Percentiles rank a stretch among this genome's conserved stretches.
These are phyloP conservation scores for Hysterangium stoloniferum DNA, from an alignment of 768 basidiomycete species.

Conservation along the genomic window DNA sequence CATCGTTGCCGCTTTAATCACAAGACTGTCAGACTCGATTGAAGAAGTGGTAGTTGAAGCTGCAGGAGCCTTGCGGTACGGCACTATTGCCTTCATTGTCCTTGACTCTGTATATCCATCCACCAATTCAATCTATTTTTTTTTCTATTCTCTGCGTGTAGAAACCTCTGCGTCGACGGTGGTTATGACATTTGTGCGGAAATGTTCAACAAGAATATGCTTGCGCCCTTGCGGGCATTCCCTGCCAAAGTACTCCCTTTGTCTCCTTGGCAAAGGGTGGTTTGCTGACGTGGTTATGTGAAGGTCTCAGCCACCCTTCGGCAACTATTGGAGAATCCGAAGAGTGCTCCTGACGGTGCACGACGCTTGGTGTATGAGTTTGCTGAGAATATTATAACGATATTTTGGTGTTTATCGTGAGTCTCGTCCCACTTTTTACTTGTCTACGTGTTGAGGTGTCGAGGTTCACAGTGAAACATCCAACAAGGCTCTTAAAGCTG, in stretches of 20 bases:
- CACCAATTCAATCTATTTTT: background rate
- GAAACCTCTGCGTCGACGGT: slow-evolving; percentile 91
- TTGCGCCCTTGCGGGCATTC: slow-evolving; percentile 67
- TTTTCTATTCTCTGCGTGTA: slow-evolving; percentile 24
- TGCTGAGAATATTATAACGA: slow-evolving; percentile 88
- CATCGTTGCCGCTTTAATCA: slow-evolving; percentile 79
- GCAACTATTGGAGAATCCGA: slow-evolving; percentile 54
- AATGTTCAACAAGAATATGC: slow-evolving; percentile 94
- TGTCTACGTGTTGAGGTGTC: slow-evolving; percentile 13
- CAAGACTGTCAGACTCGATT: slow-evolving; percentile 79
- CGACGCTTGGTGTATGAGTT: slow-evolving; percentile 78
- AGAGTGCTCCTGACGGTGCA: slow-evolving; percentile 57
- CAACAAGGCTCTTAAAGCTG: slow-evolving; percentile 81
- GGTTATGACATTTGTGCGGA: slow-evolving; percentile 93
- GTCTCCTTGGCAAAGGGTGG: background rate
- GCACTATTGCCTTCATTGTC: slow-evolving; percentile 7
- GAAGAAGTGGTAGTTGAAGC: slow-evolving; percentile 91
- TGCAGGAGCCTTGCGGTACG: slow-evolving; percentile 77
- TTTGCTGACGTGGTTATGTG: slow-evolving; percentile 1
- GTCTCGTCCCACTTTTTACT: slow-evolving; percentile 28
- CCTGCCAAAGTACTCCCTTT: slow-evolving; percentile 58
- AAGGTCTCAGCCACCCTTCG: slow-evolving; percentile 72
- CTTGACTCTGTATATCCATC: background rate
- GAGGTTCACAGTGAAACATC: slow-evolving; percentile 66
- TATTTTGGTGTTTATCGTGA: slow-evolving; percentile 92